phyloP scores from a whole-genome alignment of 129 eudicot species.

The Solidago caesia region DNA sequence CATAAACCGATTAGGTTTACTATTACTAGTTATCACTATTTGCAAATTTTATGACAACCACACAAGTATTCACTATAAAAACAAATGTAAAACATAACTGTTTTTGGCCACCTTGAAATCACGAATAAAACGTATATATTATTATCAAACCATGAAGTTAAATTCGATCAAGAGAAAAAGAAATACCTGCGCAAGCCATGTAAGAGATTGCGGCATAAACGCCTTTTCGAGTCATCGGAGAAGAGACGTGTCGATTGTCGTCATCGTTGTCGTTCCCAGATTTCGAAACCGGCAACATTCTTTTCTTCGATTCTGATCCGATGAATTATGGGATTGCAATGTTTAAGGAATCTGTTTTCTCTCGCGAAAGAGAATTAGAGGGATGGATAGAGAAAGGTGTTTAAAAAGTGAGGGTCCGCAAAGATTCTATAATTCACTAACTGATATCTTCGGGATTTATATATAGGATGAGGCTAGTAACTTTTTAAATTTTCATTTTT shows the following conservation, averaged over 20 bases:
- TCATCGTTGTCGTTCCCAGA: conserved; percentile 8
- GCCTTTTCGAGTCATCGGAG: conserved; percentile 38
- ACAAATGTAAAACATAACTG: too few relatives aligned
- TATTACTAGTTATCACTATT: neutral
- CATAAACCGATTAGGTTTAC: too few relatives aligned
- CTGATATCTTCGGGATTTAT: neutral
- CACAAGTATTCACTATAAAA: neutral
- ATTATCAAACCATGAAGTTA: neutral
- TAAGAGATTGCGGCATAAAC: conserved; percentile 41
- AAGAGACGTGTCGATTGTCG: conserved; percentile 22
- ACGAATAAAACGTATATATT: neutral
- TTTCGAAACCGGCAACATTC: conserved; percentile 22
- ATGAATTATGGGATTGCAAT: neutral
- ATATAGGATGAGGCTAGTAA: neutral
- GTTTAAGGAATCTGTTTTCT: conserved; percentile 13
- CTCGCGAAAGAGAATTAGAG: conserved; percentile 21
- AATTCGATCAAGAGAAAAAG: neutral
- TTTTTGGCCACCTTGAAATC: neutral
- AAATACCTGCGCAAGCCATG: conserved; percentile 46
- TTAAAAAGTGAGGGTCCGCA: conserved; percentile 38
- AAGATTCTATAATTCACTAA: conserved; percentile 35
- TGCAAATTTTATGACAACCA: conserved; percentile 4
- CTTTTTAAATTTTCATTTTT: neutral
- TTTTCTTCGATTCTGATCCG: conserved; percentile 32
- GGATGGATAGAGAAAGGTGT: conserved; percentile 19